Evolutionary conservation across 2,329 filamentous ascomycete genomes (phyloP).

Genomic region (Venturia asperata): DNA sequence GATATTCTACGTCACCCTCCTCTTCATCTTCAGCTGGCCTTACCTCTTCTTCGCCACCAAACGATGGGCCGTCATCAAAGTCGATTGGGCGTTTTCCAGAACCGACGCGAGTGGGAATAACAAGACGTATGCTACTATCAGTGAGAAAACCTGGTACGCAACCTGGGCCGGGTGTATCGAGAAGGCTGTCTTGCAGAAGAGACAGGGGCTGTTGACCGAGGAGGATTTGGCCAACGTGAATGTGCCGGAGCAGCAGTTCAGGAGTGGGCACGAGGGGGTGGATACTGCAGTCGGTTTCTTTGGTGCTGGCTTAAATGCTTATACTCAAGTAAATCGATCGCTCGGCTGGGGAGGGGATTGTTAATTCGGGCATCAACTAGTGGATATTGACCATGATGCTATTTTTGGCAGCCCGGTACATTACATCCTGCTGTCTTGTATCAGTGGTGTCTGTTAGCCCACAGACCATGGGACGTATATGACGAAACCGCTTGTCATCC

Average conservation of each 20-base stretch:
- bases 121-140: slow-evolving; percentile 42
- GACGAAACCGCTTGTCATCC: too few species aligned
- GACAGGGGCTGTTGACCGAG: slow-evolving; percentile 37
- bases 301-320: slow-evolving; percentile 17
- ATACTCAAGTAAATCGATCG: slow-evolving; percentile 18
- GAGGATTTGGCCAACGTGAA: slow-evolving; percentile 17
- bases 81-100: slow-evolving; percentile 53
- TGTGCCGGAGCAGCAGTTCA: slow-evolving; percentile 1
- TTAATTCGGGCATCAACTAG: background rate
- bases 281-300: slow-evolving; percentile 18
- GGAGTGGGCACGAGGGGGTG: slow-evolving; percentile 9
- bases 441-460: too few species aligned
- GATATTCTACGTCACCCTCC: slow-evolving; percentile 58
- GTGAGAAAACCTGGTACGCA: slow-evolving; percentile 53
- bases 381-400: too few species aligned
- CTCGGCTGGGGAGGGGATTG: slow-evolving; percentile 20
- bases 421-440: too few species aligned
- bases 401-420: too few species aligned
- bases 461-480: too few species aligned
- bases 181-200: slow-evolving; percentile 52
- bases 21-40: slow-evolving; percentile 66
- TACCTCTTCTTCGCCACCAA: slow-evolving; percentile 60
- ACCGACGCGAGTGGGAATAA: slow-evolving; percentile 31
- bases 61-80: slow-evolving; percentile 56
- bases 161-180: slow-evolving; percentile 56